Conservation (phyloP, 1,139 yeast genomes). For the Suhomyces terraborum region DNA sequence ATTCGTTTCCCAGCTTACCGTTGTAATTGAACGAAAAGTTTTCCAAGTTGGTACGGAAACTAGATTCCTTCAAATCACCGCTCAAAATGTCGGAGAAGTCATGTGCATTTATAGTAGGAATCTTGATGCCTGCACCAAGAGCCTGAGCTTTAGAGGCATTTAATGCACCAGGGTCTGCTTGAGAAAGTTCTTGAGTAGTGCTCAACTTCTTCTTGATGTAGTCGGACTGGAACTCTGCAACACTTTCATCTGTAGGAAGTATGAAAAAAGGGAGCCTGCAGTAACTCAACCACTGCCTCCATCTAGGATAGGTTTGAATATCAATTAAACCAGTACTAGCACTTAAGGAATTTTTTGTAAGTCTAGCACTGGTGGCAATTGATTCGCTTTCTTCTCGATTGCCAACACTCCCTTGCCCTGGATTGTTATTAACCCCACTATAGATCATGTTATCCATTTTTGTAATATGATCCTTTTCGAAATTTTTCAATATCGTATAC, state of each 20-base stretch:
- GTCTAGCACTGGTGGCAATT: conserved; percentile 28
- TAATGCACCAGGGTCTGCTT: not conserved
- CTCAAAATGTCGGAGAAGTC: conserved; percentile 42
- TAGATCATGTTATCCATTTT: conserved; percentile 28
- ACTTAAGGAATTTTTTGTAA: conserved; percentile 30
- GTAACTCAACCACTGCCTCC: conserved; percentile 41
- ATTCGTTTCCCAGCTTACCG: not conserved
- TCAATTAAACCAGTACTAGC: conserved; percentile 30
- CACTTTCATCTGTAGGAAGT: conserved; percentile 43
- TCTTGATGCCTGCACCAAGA: conserved; percentile 18
- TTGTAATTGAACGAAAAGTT: conserved; percentile 32
- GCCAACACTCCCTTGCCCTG: conserved; percentile 6
- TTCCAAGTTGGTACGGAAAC: conserved; percentile 35
- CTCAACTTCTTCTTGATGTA: conserved; percentile 23
- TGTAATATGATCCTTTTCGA: conserved; percentile 36
- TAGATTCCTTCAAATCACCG: conserved; percentile 33
- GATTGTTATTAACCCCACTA: conserved; percentile 1
- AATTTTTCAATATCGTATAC: conserved; percentile 45
- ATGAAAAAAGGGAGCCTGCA: conserved; percentile 45
- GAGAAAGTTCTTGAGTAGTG: not conserved
- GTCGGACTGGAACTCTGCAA: conserved; percentile 29
- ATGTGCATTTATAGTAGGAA: conserved; percentile 21
- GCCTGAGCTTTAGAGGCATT: not conserved
- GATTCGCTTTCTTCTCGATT: conserved; percentile 23
- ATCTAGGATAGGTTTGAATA: conserved; percentile 26